A percentile compares a stretch with the other conserved stretches of the same genome.
These are phyloP conservation scores for Adansonia rubrostipa DNA, from an alignment of 441 rosid species.

Conservation along the genomic window DNA sequence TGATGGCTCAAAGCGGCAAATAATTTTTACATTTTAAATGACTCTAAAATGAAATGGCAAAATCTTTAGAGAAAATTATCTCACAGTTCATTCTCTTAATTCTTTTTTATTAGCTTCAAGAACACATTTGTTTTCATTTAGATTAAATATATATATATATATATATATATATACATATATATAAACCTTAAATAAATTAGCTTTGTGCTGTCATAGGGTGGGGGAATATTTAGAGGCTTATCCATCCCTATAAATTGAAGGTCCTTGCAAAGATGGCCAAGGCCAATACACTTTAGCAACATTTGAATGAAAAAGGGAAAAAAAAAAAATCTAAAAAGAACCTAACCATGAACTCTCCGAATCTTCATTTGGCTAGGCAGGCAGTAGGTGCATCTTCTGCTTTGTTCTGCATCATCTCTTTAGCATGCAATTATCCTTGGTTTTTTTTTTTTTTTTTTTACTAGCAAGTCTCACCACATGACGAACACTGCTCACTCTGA, in stretches of 20 bases:
- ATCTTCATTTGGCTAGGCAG: not conserved
- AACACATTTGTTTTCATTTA: not conserved
- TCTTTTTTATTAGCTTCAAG: not conserved
- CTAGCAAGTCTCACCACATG: too few species aligned
- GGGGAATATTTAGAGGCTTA: constrained; percentile 18
- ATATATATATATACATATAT: too few species aligned
- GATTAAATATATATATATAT: not conserved
- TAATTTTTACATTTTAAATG: too few species aligned
- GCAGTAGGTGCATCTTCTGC: not conserved
- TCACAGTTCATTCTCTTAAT: too few species aligned
- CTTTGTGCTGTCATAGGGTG: not conserved
- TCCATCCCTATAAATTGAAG: constrained; percentile 2
- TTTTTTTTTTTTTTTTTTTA: too few species aligned
- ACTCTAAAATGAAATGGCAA: too few species aligned
- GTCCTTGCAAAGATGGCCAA: constrained; percentile 18
- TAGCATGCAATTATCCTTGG: too few species aligned
- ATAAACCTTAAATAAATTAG: not conserved
- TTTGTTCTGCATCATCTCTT: not conserved
- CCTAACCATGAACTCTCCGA: not conserved
- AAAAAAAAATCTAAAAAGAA: not conserved
- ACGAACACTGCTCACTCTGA: too few species aligned
- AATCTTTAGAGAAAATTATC: too few species aligned
- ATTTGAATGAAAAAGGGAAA: not conserved
- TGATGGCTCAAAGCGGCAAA: too few species aligned
- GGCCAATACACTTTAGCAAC: constrained; percentile 3